Base-by-base conservation (phyloP, 352 stramenopile genomes). In the Phytophthora sp. region DNA sequence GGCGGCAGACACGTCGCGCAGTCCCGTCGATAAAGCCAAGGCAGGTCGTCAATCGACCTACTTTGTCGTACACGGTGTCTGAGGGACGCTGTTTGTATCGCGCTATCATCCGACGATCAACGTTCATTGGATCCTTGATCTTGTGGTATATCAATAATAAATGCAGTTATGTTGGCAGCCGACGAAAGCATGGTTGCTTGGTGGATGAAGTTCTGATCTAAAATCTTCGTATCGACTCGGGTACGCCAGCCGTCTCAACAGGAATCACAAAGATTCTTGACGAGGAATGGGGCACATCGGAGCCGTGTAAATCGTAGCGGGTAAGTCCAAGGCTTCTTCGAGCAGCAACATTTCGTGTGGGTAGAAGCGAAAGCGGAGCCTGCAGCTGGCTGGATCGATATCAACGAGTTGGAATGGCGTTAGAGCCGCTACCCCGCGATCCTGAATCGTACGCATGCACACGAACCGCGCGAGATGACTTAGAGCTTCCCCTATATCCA, bases 11-110 rank as follows among this genome's bases (percentile, higher is more conserved):
- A 3, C 18, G 57, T 9, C 57, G 57, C 8, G 52, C 6, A 12
- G 57, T 57, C 5, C 57, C 57, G 23, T 64, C 57, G 24, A 64
- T 36, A 16, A 57, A 45, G 1, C 57, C 57, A 7, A 64, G 6
- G 35, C 56, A 56, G 4, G 24, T 38, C 5, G 23, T 38, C 8
- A 57, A 24, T 1, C 44, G 30, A 13, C 45, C 44, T 15, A 63
- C n/a, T 11, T 63, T 56, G 31, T 45, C 8, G 9, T 44, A 63
- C 8, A 63, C 51, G 1, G 33, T 23, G 2, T 55, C 35, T n/a
- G 56, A 16, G 18, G 56, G 56, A 5, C 44, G 13, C n/a, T 38
- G 5, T 31, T 63, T 52, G 44, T 57, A 56, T 0, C 45, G 31
- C 16, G 5, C 44, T 16, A 63, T 11, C 31, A 55, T 56, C 11